Conservation (phyloP, 176 grass and related monocot species). For the Bonia amplexicaulis region DNA sequence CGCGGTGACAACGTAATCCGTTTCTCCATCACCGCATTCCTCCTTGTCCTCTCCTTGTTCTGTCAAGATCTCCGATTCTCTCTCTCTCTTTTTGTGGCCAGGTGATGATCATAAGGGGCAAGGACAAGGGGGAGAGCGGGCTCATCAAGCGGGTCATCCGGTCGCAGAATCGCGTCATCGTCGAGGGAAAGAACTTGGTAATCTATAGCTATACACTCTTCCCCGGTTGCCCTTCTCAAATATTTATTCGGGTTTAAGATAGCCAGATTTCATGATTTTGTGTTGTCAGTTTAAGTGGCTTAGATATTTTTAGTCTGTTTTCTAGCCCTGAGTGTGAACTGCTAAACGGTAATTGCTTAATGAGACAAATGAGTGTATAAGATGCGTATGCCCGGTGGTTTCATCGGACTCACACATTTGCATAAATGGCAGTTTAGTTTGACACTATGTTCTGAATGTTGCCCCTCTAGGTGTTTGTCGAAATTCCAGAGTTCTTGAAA, state of each 20-base stretch:
- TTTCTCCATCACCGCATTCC: neutral
- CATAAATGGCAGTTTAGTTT: too few species aligned
- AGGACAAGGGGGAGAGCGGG: constrained; percentile 71
- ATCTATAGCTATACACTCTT: neutral
- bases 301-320: neutral
- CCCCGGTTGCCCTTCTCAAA: neutral
- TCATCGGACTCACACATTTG: too few species aligned
- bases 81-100: neutral
- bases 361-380: too few species aligned
- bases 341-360: too few species aligned
- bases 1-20: constrained; percentile 69
- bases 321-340: too few species aligned
- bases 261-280: too few species aligned
- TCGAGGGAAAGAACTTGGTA: constrained; percentile 97
- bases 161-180: constrained; percentile 90
- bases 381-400: too few species aligned
- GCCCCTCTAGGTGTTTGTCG: neutral
- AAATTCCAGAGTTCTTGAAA: neutral
- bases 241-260: neutral
- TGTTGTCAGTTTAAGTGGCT: neutral
- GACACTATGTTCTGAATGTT: too few species aligned
- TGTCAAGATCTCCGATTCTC: neutral
- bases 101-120: constrained; percentile 96
- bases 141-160: constrained; percentile 52
- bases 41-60: neutral